These are phyloP conservation scores for Irpex sp. DNA, from an alignment of 1,284 basidiomycete species.

Conservation along the genomic window DNA sequence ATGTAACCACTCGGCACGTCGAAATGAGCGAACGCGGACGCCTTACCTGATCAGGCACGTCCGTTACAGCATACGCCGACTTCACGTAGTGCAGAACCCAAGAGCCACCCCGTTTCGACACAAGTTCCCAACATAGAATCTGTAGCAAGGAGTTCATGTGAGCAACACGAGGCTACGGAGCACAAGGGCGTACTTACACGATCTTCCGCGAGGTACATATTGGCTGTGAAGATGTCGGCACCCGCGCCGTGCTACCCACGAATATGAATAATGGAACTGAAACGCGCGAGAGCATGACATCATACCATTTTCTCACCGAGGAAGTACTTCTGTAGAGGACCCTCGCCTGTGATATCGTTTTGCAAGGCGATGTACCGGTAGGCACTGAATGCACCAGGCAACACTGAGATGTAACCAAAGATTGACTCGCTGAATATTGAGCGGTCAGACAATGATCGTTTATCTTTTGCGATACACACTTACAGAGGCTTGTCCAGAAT, in stretches of 20 bases:
- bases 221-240: conserved; percentile 87
- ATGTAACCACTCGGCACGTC: not conserved
- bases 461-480: conserved; percentile 14
- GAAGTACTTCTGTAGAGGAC: conserved; percentile 93
- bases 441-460: not conserved
- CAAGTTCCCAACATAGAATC: conserved; percentile 93
- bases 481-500: conserved; percentile 85
- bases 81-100: conserved; percentile 96
- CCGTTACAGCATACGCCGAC: conserved; percentile 87
- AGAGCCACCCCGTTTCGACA: conserved; percentile 78
- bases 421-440: conserved; percentile 49
- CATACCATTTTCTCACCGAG: conserved; percentile 83
- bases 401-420: conserved; percentile 90
- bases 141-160: conserved; percentile 18
- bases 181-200: conserved; percentile 40
- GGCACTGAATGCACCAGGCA: conserved; percentile 92
- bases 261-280: not conserved
- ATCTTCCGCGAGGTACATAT: conserved; percentile 95
- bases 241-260: conserved; percentile 62
- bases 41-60: conserved; percentile 78
- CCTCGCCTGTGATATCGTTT: conserved; percentile 79
- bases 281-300: conserved; percentile 14
- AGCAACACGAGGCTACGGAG: not conserved
- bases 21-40: not conserved
- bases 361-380: conserved; percentile 89